A percentile compares a stretch with the other conserved stretches of the same genome.
These are phyloP conservation scores for Crataegus laevigata DNA, from an alignment of 306 rosid genomes.

Conservation along the genomic window DNA sequence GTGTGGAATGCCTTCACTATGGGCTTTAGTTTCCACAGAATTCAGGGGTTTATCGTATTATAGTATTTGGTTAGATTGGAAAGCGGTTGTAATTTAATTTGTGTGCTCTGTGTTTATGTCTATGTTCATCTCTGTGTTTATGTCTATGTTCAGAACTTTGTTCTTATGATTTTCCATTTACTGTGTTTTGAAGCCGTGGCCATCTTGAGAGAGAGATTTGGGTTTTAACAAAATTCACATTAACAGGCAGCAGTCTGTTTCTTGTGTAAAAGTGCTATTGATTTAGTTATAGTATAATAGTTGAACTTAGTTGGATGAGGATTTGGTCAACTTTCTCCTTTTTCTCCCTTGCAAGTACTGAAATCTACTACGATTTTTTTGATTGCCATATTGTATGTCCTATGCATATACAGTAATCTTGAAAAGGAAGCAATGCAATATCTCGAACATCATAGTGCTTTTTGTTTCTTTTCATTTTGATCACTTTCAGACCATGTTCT, in stretches of 20 bases:
- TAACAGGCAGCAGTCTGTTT: background rate
- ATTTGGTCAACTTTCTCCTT: background rate
- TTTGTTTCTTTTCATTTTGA: background rate
- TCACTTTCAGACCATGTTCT: background rate
- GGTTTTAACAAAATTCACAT: background rate
- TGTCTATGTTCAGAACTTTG: no score
- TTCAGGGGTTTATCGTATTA: no score
- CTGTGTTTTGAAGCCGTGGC: no score
- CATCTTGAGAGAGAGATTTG: no score
- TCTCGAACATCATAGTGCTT: background rate
- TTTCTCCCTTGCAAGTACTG: background rate
- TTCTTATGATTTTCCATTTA: no score
- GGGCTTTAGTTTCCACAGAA: no score
- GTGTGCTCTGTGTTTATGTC: no score
- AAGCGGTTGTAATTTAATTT: no score
- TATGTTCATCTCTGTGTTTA: no score
- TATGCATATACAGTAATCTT: background rate
- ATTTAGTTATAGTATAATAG: no score
- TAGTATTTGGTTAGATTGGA: no score
- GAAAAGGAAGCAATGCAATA: background rate
- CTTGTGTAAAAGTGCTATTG: background rate
- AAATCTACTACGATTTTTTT: background rate
- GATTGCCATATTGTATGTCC: background rate
- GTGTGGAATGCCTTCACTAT: no score
- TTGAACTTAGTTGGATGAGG: background rate